Evolutionary conservation across 2,329 filamentous ascomycete species (phyloP).

Genomic region (Fusarium piperis): DNA sequence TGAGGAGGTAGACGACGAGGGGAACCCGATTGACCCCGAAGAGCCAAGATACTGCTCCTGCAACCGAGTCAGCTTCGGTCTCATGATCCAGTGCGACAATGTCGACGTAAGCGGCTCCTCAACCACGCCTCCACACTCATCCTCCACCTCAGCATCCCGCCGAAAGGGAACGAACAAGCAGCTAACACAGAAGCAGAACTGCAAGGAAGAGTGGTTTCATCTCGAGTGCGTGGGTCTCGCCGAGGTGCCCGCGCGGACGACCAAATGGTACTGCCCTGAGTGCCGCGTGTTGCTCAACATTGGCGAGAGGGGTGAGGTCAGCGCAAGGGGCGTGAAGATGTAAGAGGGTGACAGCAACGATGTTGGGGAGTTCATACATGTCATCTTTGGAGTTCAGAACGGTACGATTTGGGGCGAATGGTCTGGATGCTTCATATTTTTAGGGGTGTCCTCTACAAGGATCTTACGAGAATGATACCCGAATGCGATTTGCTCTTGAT

Average conservation of each 20-base stretch:
- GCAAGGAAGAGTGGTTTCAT: conserved; percentile 87
- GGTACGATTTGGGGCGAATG: background rate
- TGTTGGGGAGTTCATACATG: conserved; percentile 5
- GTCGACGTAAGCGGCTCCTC: conserved; percentile 67
- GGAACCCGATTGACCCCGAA: conserved; percentile 76
- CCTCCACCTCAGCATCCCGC: conserved; percentile 6
- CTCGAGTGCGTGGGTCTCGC: conserved; percentile 78
- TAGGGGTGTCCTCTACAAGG: background rate
- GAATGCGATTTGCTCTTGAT: background rate
- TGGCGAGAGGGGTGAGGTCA: conserved; percentile 71
- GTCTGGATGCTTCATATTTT: background rate
- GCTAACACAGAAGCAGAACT: conserved; percentile 59
- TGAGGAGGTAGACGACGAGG: conserved; percentile 74
- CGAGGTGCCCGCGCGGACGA: conserved; percentile 74
- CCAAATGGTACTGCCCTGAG: conserved; percentile 87
- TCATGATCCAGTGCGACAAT: conserved; percentile 87
- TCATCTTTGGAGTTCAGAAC: background rate
- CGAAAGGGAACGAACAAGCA: conserved; percentile 11
- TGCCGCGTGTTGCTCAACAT: conserved; percentile 72
- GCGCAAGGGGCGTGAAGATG: conserved; percentile 64
- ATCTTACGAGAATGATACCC: conserved; percentile 16
- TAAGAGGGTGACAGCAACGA: conserved; percentile 31
- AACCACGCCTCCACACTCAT: background rate
- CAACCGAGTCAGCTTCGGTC: conserved; percentile 81
- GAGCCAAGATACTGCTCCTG: conserved; percentile 83